Base-by-base conservation (phyloP, 495 filamentous ascomycete species). In the Neurospora tetrasperma region DNA sequence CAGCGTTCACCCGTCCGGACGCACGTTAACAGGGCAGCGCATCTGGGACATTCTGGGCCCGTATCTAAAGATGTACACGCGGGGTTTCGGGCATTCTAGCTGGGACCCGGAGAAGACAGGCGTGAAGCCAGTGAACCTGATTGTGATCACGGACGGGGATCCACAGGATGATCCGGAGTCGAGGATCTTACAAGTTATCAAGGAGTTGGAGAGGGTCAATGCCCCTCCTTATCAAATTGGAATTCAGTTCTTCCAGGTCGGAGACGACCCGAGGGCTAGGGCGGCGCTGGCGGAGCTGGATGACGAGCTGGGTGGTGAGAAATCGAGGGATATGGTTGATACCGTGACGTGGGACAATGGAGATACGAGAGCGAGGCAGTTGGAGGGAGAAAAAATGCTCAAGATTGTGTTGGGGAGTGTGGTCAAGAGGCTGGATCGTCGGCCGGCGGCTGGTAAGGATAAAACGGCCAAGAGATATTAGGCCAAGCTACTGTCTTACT, bases 171-270 rank as follows among this genome's bases (percentile, higher is more conserved):
- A 82, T 2, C 81, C 91, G 12, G 93, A 96, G 81, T 84, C 82
- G 68, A 85, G 92, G 12, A 90, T 99, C 72, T 83, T 92, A 12
- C 77, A 80, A 9, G 85, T 87, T 0, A 96, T 94, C 0, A 84
- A 87, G 80, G 88, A 87, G 74, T 84, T 99, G 31, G 95, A 98
- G 78, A 82, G 79, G 20, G 79, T 91, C 5, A 85, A 90, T 42
- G 94, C 94, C 0, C 88, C 90, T 42, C 86, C 93, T 35, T 92
- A 93, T 86, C 96, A 99, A 83, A 85, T 98, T 14, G 96, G 96
- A 14, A 90, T 99, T 72, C 96, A 99, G 82, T 98, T 99, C 83
- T 96, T 99, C 83, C 96, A 99, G 83, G 91, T 98, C 71, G 96
- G 96, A 69, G 85, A 89, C 41, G 94, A 97, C 76, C 75, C 80